Evolutionary conservation across 1,139 yeast species (phyloP).

Genomic region (Zygoascus hellenicus): DNA sequence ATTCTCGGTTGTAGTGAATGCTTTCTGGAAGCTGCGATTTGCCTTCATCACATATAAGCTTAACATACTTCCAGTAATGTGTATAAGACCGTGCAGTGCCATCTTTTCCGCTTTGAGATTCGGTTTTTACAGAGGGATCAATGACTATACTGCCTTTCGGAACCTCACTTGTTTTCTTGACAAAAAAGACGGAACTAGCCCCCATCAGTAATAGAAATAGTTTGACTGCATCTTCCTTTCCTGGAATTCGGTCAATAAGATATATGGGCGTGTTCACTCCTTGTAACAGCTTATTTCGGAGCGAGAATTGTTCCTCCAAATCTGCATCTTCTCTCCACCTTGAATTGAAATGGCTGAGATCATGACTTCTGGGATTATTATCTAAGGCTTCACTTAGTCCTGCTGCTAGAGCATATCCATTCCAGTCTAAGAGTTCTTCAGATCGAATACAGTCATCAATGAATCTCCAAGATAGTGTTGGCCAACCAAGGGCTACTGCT

Average conservation of each 20-base stretch:
- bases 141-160: constrained; percentile 12
- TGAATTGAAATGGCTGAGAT: constrained; percentile 21
- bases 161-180: constrained; percentile 5
- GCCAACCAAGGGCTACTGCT: constrained; percentile 86
- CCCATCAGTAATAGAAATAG: constrained; percentile 14
- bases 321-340: constrained; percentile 21
- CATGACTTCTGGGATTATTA: constrained; percentile 20
- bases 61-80: constrained; percentile 1
- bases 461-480: constrained; percentile 59
- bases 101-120: constrained; percentile 10
- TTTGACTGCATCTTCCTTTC: constrained; percentile 13
- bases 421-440: constrained; percentile 39
- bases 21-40: constrained; percentile 16
- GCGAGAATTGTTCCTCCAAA: constrained; percentile 25
- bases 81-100: constrained; percentile 9
- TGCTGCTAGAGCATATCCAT: constrained; percentile 59
- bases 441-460: constrained; percentile 47
- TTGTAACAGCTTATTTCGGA: constrained; percentile 21
- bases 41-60: constrained; percentile 2
- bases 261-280: constrained; percentile 21
- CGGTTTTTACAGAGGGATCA: constrained; percentile 12
- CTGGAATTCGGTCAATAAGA: constrained; percentile 15
- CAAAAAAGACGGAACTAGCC: constrained; percentile 5
- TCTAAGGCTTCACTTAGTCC: constrained; percentile 49
- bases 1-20: constrained; percentile 25